phyloP scores from a whole-genome alignment of 768 basidiomycete species.

The Lactarius hengduanensis region DNA sequence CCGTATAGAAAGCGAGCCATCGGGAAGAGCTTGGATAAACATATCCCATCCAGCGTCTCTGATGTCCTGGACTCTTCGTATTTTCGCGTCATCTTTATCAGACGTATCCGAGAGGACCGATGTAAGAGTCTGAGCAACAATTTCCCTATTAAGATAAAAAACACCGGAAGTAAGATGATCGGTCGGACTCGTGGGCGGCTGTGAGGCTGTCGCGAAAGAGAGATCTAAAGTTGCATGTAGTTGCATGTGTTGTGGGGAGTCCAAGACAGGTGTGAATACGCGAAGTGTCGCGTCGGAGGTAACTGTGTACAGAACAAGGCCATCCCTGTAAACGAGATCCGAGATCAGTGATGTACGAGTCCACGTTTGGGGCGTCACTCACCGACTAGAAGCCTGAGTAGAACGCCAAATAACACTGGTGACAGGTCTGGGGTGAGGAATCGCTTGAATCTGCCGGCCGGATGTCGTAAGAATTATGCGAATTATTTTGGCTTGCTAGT shows the following conservation, averaged over 20 bases:
- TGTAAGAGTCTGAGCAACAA: constrained; percentile 50
- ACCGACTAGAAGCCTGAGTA: constrained; percentile 65
- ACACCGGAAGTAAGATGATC: constrained; percentile 46
- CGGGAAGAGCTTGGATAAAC: constrained; percentile 67
- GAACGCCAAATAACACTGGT: constrained; percentile 70
- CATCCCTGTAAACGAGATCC: constrained; percentile 48
- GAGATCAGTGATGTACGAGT: constrained; percentile 8
- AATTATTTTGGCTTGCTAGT: constrained; percentile 56
- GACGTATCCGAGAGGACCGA: constrained; percentile 38
- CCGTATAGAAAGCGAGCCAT: constrained; percentile 72
- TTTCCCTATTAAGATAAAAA: constrained; percentile 68
- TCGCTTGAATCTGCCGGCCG: constrained; percentile 61
- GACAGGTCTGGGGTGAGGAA: constrained; percentile 74
- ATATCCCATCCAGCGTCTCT: constrained; percentile 75
- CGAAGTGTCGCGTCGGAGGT: constrained; percentile 81
- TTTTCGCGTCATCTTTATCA: constrained; percentile 46
- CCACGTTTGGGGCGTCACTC: constrained; percentile 35
- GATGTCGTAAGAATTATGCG: constrained; percentile 72
- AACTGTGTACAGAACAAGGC: constrained; percentile 78
- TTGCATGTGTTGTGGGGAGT: constrained; percentile 80
- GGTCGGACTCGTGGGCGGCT: constrained; percentile 33
- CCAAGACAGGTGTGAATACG: constrained; percentile 84
- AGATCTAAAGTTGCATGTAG: constrained; percentile 78
- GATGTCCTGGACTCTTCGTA: constrained; percentile 56
- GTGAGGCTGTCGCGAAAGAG: constrained; percentile 56